These are phyloP conservation scores for Fraxinus baroniana DNA, from an alignment of 305 asterid genomes.

Conservation along the genomic window DNA sequence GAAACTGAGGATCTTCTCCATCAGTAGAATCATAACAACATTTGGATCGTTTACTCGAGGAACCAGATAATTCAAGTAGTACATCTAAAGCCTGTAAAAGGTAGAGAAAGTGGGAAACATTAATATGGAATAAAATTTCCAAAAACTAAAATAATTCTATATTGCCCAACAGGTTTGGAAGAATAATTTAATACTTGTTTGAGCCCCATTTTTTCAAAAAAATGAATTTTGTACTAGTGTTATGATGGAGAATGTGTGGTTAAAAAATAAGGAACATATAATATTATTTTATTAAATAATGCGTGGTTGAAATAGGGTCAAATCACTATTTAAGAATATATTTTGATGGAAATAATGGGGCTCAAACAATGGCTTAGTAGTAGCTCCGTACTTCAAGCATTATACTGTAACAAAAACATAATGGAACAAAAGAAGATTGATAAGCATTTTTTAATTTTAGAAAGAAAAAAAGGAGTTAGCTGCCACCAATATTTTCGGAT, in stretches of 20 bases:
- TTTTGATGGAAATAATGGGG: no score
- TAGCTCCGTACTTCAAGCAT: slow-evolving; percentile 2
- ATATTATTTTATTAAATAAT: no score
- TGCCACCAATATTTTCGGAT: neutral
- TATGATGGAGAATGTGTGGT: no score
- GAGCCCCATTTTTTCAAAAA: no score
- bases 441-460: neutral
- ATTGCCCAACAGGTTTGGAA: neutral
- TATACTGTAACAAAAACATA: neutral
- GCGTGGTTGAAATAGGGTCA: no score
- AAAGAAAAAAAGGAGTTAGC: neutral
- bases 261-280: no score
- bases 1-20: slow-evolving; percentile 42
- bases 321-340: no score
- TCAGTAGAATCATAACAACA: slow-evolving; percentile 29
- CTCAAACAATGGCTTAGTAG: neutral
- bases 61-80: slow-evolving; percentile 69
- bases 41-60: slow-evolving; percentile 44
- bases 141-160: neutral
- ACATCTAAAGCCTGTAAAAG: slow-evolving; percentile 69
- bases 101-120: slow-evolving; percentile 2
- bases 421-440: neutral
- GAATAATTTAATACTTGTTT: neutral
- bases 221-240: no score
- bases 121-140: neutral